A percentile compares a stretch with the other conserved stretches of the same genome.
Evolutionary conservation across 2,329 filamentous ascomycete genomes (phyloP).

Genomic region (Sphaerostilbella broomeana): DNA sequence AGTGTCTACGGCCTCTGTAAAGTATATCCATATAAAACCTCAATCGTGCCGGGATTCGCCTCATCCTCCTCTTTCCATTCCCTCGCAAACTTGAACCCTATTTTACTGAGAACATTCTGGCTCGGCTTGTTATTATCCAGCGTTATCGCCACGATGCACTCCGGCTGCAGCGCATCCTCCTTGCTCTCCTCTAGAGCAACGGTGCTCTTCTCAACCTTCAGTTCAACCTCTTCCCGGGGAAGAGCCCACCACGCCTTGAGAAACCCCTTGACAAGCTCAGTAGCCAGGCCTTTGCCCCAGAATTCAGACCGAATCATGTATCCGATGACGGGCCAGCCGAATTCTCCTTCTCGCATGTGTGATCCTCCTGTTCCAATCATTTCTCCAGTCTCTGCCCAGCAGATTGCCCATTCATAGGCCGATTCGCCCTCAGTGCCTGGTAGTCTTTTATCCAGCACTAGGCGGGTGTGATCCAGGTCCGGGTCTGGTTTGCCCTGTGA

Average conservation of each 20-base stretch:
- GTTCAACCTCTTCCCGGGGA: constrained; percentile 37
- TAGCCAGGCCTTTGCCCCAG: constrained; percentile 53
- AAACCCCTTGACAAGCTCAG: constrained; percentile 47
- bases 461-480: constrained; percentile 37
- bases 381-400: constrained; percentile 38
- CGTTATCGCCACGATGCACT: constrained; percentile 42
- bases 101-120: constrained; percentile 49
- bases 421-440: constrained; percentile 38
- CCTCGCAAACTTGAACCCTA: constrained; percentile 45
- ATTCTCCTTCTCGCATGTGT: constrained; percentile 26
- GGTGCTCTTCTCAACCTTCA: constrained; percentile 36
- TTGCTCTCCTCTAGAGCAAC: constrained; percentile 23
- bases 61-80: constrained; percentile 29
- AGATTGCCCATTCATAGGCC: constrained; percentile 53
- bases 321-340: constrained; percentile 53
- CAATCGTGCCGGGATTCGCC: constrained; percentile 14
- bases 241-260: constrained; percentile 42
- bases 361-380: constrained; percentile 46
- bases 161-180: constrained; percentile 23
- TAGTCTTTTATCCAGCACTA: constrained; percentile 34
- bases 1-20: constrained; percentile 2
- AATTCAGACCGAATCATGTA: constrained; percentile 48
- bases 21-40: constrained; percentile 21
- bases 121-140: constrained; percentile 46
- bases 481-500: constrained; percentile 34